Evolutionary conservation across 768 basidiomycete species (phyloP).

Genomic region (Coprinellus aureogranulatus): DNA sequence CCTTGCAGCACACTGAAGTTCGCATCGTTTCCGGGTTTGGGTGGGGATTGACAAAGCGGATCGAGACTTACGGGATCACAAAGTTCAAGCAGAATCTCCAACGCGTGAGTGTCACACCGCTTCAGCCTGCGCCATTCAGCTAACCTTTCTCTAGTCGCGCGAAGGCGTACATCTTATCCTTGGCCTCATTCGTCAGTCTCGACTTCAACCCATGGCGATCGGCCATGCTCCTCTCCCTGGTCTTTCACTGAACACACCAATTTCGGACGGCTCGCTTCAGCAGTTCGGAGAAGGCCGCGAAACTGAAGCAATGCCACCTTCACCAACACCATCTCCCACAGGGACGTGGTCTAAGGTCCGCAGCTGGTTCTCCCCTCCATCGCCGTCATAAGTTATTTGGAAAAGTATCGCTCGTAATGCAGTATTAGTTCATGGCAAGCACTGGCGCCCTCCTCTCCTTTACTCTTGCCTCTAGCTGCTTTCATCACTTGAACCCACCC

Average conservation of each 20-base stretch:
- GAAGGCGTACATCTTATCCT: conserved; percentile 86
- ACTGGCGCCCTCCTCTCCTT: neutral
- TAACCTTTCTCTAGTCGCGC: conserved; percentile 56
- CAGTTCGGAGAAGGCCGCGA: too few relatives aligned
- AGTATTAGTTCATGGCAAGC: neutral
- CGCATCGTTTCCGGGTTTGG: conserved; percentile 86
- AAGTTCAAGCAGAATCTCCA: conserved; percentile 88
- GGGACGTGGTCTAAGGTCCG: conserved; percentile 15
- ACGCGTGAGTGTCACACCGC: conserved; percentile 44
- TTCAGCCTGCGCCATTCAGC: conserved; percentile 6
- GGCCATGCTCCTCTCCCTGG: conserved; percentile 28
- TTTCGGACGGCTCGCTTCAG: too few relatives aligned
- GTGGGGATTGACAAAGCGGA: conserved; percentile 83
- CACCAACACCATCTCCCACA: neutral
- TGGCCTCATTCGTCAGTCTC: conserved; percentile 74
- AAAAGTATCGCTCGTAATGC: neutral
- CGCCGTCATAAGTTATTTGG: neutral
- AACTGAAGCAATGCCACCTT: neutral
- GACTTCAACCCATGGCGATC: conserved; percentile 56
- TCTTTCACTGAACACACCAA: conserved; percentile 7
- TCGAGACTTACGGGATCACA: conserved; percentile 81
- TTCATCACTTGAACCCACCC: neutral
- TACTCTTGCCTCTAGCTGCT: neutral
- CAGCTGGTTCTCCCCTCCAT: conserved; percentile 11
- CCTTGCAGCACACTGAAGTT: conserved; percentile 82